A percentile compares a stretch with the other conserved stretches of the same genome.
Evolutionary conservation across 257 asterid species (phyloP).

Genomic region (Voacanga thouarsii): DNA sequence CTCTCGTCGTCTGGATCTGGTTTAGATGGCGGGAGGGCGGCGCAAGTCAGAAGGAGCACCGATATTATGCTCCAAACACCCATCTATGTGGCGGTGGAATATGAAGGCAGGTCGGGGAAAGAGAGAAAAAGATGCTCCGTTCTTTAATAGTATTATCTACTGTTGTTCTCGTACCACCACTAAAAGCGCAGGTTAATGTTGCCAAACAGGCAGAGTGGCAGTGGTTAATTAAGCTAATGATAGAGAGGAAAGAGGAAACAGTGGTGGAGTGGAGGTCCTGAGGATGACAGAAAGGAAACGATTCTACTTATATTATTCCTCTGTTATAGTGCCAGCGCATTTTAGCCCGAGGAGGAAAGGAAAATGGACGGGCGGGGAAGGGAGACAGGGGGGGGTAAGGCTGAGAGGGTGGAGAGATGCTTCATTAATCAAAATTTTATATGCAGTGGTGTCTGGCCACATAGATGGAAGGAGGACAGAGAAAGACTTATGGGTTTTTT

Average conservation of each 20-base stretch:
- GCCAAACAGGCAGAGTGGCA: background rate
- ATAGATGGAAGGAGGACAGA: slow-evolving; percentile 2
- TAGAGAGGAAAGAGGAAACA: background rate
- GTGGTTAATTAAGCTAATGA: background rate
- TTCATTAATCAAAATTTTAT: slow-evolving; percentile 14
- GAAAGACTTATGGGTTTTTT: background rate
- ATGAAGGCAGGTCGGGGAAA: background rate
- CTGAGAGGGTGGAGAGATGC: background rate
- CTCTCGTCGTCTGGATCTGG: slow-evolving; percentile 83
- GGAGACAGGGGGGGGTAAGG: background rate
- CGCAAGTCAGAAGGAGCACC: slow-evolving; percentile 33
- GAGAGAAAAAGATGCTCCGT: background rate
- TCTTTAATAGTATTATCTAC: background rate
- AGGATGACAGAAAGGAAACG: background rate
- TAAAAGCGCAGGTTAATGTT: background rate
- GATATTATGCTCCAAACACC: slow-evolving; percentile 27
- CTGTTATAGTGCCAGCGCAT: slow-evolving; percentile 3
- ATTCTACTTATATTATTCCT: background rate
- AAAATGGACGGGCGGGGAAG: background rate
- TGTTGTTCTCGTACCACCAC: background rate
- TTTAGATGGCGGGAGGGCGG: slow-evolving; percentile 30
- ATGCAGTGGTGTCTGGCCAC: slow-evolving; percentile 19
- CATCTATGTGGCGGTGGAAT: slow-evolving; percentile 26
- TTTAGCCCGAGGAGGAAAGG: background rate
- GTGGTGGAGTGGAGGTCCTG: background rate